phyloP scores from a whole-genome alignment of 495 filamentous ascomycete species.

The Amniculicola lignicola region DNA sequence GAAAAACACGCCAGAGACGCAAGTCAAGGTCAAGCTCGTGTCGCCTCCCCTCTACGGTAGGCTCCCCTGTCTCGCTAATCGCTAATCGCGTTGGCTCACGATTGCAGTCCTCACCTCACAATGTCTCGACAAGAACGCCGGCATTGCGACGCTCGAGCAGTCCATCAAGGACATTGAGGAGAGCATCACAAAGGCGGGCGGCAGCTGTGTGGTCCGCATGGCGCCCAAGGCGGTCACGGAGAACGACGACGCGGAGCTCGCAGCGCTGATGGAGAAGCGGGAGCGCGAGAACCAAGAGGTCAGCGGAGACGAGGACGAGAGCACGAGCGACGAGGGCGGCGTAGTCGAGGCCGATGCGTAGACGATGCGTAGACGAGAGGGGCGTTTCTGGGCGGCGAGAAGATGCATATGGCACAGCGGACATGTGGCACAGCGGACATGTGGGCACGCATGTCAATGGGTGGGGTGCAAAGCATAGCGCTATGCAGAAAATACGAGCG shows the following conservation, averaged over 20 bases:
- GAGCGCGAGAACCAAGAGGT: constrained; percentile 97
- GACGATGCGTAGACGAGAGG: constrained; percentile 8
- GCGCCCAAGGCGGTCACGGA: constrained; percentile 98
- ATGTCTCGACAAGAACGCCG: constrained; percentile 85
- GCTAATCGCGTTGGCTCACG: neutral
- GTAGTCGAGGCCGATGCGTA: constrained; percentile 38
- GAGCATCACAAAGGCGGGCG: constrained; percentile 70
- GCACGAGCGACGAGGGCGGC: constrained; percentile 79
- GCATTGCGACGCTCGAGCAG: constrained; percentile 77
- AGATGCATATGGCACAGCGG: no score
- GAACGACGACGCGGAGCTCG: constrained; percentile 93
- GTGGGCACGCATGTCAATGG: no score
- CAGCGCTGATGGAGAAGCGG: constrained; percentile 98
- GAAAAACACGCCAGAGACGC: constrained; percentile 79
- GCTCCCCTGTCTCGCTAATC: constrained; percentile 47
- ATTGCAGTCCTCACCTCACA: constrained; percentile 46
- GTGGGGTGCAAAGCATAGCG: no score
- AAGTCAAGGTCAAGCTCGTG: constrained; percentile 96
- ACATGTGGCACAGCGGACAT: no score
- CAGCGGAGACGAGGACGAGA: constrained; percentile 90
- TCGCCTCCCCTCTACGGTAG: constrained; percentile 92
- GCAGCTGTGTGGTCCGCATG: constrained; percentile 86
- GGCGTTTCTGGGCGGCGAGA: neutral
- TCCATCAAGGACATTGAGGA: constrained; percentile 79
- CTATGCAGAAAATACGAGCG: no score